Evolutionary conservation across 2,329 filamentous ascomycete species (phyloP).

Genomic region (Arachnopeziza araneosa): DNA sequence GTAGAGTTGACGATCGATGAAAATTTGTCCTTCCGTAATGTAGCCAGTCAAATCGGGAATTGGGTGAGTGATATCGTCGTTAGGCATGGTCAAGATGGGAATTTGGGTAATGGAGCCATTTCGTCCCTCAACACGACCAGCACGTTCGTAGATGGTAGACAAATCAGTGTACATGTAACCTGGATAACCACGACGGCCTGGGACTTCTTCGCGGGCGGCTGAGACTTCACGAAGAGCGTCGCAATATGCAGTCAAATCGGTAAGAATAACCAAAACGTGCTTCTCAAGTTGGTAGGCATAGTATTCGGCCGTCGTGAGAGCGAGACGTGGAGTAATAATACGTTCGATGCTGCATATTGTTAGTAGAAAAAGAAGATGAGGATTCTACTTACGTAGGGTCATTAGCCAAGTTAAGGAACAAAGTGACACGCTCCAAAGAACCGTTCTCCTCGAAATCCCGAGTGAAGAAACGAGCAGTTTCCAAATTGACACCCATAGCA

Average conservation of each 20-base stretch:
- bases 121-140: conserved; percentile 91
- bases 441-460: conserved; percentile 99
- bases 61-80: conserved; percentile 98
- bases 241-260: conserved; percentile 96
- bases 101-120: conserved; percentile 99
- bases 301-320: conserved; percentile 97
- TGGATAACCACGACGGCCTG: conserved; percentile 96
- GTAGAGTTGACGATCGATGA: conserved; percentile 85
- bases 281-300: conserved; percentile 99
- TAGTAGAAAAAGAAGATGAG: conserved; percentile 4
- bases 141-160: conserved; percentile 99
- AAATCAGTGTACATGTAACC: conserved; percentile 99
- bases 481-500: conserved; percentile 99
- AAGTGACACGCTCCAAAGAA: conserved; percentile 90
- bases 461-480: conserved; percentile 97
- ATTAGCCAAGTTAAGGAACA: conserved; percentile 99
- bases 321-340: conserved; percentile 98
- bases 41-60: conserved; percentile 98
- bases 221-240: conserved; percentile 98
- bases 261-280: conserved; percentile 98
- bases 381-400: conserved; percentile 78
- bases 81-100: conserved; percentile 98
- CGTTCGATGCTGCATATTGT: conserved; percentile 72
- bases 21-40: conserved; percentile 98
- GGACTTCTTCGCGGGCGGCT: conserved; percentile 95